Evolutionary conservation across 2,329 filamentous ascomycete genomes (phyloP), one percentile per base, ranked within the genome.

Genomic region (Podosphaera xanthii): DNA sequence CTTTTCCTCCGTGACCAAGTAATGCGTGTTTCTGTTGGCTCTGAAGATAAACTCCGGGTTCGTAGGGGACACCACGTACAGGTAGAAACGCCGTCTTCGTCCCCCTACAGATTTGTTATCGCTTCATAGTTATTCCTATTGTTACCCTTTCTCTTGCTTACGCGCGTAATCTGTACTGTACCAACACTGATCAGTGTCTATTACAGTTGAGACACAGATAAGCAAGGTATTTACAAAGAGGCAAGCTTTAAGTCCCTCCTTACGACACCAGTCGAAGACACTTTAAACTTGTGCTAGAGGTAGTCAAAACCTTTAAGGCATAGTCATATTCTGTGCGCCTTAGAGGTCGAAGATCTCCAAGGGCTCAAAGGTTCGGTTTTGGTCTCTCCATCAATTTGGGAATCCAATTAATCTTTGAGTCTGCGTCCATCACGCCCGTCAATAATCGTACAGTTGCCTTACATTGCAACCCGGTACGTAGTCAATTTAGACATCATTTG

Each of bases 161-260:
- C 46, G 46, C 46, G 8, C 46, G 9, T 22, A 50, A 22, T 22
- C 3, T 31, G 1, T 50, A 2, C 30, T 50, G n/a, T 50, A 50
- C 46, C 46, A 50, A 50, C 46, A 50, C 46, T 50, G 50, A 53
- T 53, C 50, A 33, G 50, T 53, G 50, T 53, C 50, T 53, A n/a
- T 53, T 53, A 35, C 50, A 53, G 50, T 34, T 31, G 31, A 53
- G 50, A 53, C 50, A 53, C 50, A 53, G 50, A 53, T 53, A 53
- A 53, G 50, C 50, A 33, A 53, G 50, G 50, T 53, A 53, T 53
- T 53, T 35, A 53, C 31, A 31, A 53, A 53, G 50, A 53, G 50
- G 22, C 50, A 53, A 53, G 50, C n/a, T 53, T 53, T 53, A 53
- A 53, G 50, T 53, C 50, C 50, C 50, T 50, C 1, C 46, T 53